Percentiles rank a stretch among this genome's conserved stretches.
Evolutionary conservation across 2,329 filamentous ascomycete genomes (phyloP).

Genomic region (Chrysoporthe austroafricana): DNA sequence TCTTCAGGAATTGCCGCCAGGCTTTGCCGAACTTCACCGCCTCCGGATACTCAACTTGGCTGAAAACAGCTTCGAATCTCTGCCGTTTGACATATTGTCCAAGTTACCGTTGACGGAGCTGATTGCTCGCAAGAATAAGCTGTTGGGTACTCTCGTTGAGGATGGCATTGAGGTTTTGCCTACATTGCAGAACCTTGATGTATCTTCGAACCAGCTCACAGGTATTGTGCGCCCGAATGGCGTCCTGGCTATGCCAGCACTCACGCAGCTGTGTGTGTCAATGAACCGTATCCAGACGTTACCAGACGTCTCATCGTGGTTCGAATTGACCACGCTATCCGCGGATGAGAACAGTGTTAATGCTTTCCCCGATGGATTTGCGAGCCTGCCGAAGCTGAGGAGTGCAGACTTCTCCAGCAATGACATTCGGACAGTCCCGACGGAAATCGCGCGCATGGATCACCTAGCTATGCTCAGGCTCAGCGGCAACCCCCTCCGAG

Average conservation of each 20-base stretch:
- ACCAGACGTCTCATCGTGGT: constrained; percentile 77
- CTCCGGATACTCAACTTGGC: constrained; percentile 79
- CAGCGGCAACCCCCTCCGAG: constrained; percentile 85
- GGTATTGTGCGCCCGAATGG: constrained; percentile 49
- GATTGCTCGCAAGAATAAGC: constrained; percentile 74
- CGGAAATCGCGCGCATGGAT: constrained; percentile 80
- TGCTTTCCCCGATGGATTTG: constrained; percentile 76
- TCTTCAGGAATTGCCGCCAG: constrained; percentile 70
- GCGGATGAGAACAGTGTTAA: constrained; percentile 82
- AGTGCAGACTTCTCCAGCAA: constrained; percentile 86
- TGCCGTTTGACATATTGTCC: constrained; percentile 73
- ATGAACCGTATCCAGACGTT: constrained; percentile 77
- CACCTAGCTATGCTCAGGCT: constrained; percentile 74
- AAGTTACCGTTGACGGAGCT: constrained; percentile 75
- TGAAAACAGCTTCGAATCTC: constrained; percentile 72
- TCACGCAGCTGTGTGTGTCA: constrained; percentile 77
- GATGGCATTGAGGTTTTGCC: constrained; percentile 60
- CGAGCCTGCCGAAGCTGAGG: constrained; percentile 67
- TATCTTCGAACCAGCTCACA: constrained; percentile 75
- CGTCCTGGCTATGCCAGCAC: constrained; percentile 65
- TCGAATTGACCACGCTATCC: constrained; percentile 70
- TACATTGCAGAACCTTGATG: constrained; percentile 74
- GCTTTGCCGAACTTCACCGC: constrained; percentile 66
- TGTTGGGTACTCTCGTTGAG: constrained; percentile 73
- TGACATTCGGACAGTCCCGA: constrained; percentile 74